Evolutionary conservation across 1,284 basidiomycete genomes (phyloP), one percentile per base, ranked within the genome.

Genomic region (Cystobasidium pallidum): DNA sequence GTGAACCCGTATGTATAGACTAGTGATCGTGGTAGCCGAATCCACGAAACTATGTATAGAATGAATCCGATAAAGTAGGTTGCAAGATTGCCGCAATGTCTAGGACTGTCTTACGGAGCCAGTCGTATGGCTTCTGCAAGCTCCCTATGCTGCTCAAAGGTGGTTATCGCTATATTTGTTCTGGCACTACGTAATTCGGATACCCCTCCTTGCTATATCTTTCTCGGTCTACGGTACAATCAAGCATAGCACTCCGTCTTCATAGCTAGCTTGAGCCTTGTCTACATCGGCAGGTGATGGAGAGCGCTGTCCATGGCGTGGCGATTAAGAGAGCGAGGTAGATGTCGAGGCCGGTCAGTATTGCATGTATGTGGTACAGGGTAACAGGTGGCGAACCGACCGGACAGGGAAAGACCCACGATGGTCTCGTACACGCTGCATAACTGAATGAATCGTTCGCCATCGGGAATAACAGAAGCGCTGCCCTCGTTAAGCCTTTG

Each of bases 291-390:
- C 83, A 3, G 86, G 83, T 3, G 83, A 84, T 43, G 89, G 88
- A 30, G 91, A 83, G 85, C 87, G 87, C 28, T 91, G 84, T 0
- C n/a, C n/a, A 88, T 39, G 90, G 57, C n/a, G n/a, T n/a, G n/a
- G n/a, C n/a, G n/a, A n/a, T n/a, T n/a, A n/a, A n/a, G n/a, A n/a
- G n/a, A n/a, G n/a, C n/a, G n/a, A n/a, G n/a, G n/a, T n/a, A n/a
- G n/a, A n/a, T n/a, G n/a, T n/a, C n/a, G n/a, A n/a, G n/a, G n/a
- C n/a, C n/a, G n/a, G n/a, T n/a, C n/a, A n/a, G n/a, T n/a, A n/a
- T n/a, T n/a, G n/a, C n/a, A n/a, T n/a, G n/a, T n/a, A n/a, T n/a
- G n/a, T n/a, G n/a, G n/a, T n/a, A n/a, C n/a, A n/a, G n/a, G n/a
- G n/a, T n/a, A n/a, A n/a, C n/a, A n/a, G n/a, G 54, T 34, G 28